These are phyloP conservation scores for Ailanthus altissimus DNA, from an alignment of 345 rosid genomes.

Conservation along the genomic window DNA sequence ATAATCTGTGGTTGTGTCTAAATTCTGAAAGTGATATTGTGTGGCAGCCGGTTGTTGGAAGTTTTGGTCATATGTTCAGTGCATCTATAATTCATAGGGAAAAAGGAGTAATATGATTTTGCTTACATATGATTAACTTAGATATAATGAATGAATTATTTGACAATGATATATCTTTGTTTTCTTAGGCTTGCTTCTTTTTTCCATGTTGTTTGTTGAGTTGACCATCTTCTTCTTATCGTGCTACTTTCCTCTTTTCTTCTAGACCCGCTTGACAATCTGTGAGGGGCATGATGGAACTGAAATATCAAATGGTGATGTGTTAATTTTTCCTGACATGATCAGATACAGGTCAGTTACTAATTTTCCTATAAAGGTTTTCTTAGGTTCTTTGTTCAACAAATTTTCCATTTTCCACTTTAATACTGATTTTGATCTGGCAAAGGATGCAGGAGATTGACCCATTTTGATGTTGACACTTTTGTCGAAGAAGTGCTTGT, in stretches of 20 bases:
- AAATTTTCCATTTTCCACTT: conserved; percentile 11
- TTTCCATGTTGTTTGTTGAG: background rate
- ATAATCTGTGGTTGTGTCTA: background rate
- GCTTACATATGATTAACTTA: background rate
- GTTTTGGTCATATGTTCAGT: background rate
- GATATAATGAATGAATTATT: background rate
- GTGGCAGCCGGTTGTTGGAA: background rate
- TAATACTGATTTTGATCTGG: conserved; percentile 21
- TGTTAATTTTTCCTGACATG: conserved; percentile 96
- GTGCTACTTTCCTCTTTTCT: conserved; percentile 13
- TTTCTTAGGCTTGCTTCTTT: background rate
- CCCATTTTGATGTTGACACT: conserved; percentile 98
- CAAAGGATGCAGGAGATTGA: conserved; percentile 83
- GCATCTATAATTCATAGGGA: background rate
- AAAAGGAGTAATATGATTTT: background rate
- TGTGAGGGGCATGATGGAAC: conserved; percentile 99
- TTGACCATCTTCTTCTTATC: background rate
- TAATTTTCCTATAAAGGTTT: background rate
- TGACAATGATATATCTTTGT: background rate
- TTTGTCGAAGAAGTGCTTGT: conserved; percentile 98
- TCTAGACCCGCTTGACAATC: conserved; percentile 82
- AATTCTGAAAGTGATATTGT: background rate
- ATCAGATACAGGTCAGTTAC: conserved; percentile 80
- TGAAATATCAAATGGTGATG: conserved; percentile 96
- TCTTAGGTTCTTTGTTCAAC: background rate